Percentiles rank a stretch among this genome's conserved stretches.
These are phyloP conservation scores for Quercus suber DNA, from an alignment of 306 rosid species.

Conservation along the genomic window DNA sequence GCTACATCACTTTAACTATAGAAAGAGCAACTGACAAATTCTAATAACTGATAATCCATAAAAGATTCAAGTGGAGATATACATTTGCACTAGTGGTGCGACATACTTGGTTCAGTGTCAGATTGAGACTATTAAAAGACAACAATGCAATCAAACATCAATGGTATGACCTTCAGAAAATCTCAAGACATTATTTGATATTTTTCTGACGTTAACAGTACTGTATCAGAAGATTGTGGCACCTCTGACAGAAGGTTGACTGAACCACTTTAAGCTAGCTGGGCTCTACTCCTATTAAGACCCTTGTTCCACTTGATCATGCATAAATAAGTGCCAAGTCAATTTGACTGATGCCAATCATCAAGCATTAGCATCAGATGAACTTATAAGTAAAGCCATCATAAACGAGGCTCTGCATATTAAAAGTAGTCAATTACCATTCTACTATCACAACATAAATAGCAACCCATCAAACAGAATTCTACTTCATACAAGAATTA, in stretches of 20 bases:
- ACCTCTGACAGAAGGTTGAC: background rate
- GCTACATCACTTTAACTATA: background rate
- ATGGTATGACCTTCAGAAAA: background rate
- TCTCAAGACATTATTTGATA: background rate
- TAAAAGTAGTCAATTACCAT: background rate
- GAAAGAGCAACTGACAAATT: background rate
- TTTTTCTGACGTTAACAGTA: background rate
- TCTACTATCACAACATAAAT: slow-evolving; percentile 1
- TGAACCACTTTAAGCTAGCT: background rate
- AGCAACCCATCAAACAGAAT: slow-evolving; percentile 2
- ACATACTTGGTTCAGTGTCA: too few species aligned
- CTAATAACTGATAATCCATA: background rate
- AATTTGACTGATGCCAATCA: background rate
- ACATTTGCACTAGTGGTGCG: too few species aligned
- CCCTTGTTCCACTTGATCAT: slow-evolving; percentile 6
- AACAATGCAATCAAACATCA: background rate
- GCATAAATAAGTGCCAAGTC: background rate
- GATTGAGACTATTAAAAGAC: background rate
- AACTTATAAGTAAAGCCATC: background rate
- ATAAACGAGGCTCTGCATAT: background rate
- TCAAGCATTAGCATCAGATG: background rate
- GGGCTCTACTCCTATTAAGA: background rate
- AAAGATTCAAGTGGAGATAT: background rate
- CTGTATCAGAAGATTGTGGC: background rate
- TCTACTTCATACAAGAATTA: slow-evolving; percentile 11